Percentiles rank a stretch among this genome's conserved stretches.
Evolutionary conservation across 2,329 filamentous ascomycete species (phyloP).

Genomic region (Monilinia polystroma): DNA sequence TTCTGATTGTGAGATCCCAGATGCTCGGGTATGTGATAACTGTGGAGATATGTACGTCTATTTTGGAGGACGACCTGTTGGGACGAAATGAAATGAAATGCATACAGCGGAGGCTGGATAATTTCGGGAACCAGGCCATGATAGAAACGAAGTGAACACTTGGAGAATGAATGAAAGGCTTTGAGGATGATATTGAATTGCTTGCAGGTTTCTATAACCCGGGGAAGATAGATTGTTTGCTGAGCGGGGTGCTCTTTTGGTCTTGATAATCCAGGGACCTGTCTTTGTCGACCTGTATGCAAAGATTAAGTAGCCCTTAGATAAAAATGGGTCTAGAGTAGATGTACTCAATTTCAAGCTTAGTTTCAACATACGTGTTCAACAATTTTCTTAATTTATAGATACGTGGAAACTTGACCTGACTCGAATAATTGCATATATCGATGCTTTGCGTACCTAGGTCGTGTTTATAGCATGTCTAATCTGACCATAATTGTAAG

Average conservation of each 20-base stretch:
- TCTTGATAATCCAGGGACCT: too few relatives aligned
- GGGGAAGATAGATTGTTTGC: too few relatives aligned
- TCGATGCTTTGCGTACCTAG: background rate
- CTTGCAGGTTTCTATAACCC: too few relatives aligned
- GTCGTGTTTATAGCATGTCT: background rate
- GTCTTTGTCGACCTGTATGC: too few relatives aligned
- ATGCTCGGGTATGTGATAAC: background rate
- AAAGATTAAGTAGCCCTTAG: too few relatives aligned
- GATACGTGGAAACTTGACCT: background rate
- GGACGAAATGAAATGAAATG: background rate
- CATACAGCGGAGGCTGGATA: background rate
- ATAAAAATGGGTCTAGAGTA: too few relatives aligned
- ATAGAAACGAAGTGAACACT: background rate
- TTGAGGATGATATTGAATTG: too few relatives aligned
- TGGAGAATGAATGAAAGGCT: background rate
- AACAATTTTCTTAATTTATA: background rate
- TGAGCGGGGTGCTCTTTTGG: background rate
- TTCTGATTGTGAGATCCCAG: background rate
- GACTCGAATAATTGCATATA: background rate
- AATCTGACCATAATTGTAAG: background rate
- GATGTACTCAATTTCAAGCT: too few relatives aligned
- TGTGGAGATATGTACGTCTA: background rate
- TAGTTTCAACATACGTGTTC: background rate
- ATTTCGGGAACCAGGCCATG: background rate
- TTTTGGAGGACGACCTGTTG: background rate